Evolutionary conservation across 345 rosid species (phyloP).

Genomic region (Ricinus communis): DNA sequence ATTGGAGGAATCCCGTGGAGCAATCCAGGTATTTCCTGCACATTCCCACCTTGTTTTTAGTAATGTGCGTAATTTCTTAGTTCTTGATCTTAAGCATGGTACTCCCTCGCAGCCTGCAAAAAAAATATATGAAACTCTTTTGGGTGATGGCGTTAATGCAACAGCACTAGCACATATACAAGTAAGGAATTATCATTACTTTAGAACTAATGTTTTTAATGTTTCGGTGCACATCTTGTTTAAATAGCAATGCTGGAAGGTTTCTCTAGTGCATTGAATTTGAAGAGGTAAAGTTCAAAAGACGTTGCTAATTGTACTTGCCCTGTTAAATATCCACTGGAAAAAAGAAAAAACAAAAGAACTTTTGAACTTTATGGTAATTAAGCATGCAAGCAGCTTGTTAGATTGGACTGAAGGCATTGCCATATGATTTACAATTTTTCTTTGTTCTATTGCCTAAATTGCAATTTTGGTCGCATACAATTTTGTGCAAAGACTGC

Average conservation of each 20-base stretch:
- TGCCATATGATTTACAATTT: background rate
- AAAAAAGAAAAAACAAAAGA: background rate
- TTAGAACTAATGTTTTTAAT: background rate
- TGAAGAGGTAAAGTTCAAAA: background rate
- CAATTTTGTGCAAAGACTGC: too few species aligned
- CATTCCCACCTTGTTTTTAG: background rate
- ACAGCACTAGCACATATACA: slow-evolving; percentile 85
- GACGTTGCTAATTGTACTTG: background rate
- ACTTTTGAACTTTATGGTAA: background rate
- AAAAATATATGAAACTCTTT: slow-evolving; percentile 71
- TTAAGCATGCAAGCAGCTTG: background rate
- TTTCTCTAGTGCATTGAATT: background rate
- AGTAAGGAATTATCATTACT: slow-evolving; percentile 37
- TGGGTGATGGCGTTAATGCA: slow-evolving; percentile 53
- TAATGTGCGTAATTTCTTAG: background rate
- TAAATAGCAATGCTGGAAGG: background rate
- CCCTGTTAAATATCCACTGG: background rate
- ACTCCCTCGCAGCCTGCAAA: slow-evolving; percentile 70
- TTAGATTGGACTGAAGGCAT: background rate
- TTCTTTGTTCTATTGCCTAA: background rate
- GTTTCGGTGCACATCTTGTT: background rate
- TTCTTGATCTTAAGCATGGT: slow-evolving; percentile 21
- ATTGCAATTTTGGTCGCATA: too few species aligned
- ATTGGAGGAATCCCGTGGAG: slow-evolving; percentile 92
- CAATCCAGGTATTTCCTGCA: slow-evolving; percentile 52